Percentiles rank a stretch among this genome's conserved stretches.
Conservation (phyloP, 768 basidiomycete species). For the Melanogaster broomeanus region DNA sequence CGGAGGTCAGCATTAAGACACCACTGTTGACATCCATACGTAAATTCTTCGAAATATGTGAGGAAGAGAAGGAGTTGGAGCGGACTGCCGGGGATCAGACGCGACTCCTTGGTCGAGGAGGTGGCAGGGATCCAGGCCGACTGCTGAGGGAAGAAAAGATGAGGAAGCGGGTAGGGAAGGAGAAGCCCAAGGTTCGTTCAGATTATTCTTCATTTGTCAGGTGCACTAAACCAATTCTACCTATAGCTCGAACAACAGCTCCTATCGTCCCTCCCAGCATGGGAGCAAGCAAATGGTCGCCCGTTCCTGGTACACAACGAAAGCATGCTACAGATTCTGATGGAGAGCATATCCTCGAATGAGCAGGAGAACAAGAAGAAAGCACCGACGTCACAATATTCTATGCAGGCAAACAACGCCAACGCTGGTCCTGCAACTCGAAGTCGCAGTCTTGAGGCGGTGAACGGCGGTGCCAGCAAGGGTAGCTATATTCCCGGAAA, state of each 20-base stretch:
- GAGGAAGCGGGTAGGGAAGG: constrained; percentile 88
- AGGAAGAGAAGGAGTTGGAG: constrained; percentile 87
- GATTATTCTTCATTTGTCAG: neutral
- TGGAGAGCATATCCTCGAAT: constrained; percentile 66
- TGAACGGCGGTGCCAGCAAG: constrained; percentile 10
- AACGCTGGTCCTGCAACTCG: constrained; percentile 17
- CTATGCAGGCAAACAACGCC: constrained; percentile 28
- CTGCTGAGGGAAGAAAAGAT: constrained; percentile 95
- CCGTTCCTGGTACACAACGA: constrained; percentile 86
- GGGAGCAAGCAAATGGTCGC: constrained; percentile 77
- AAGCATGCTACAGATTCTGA: constrained; percentile 76
- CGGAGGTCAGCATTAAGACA: constrained; percentile 78
- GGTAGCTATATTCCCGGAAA: constrained; percentile 33
- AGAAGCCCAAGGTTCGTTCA: constrained; percentile 80
- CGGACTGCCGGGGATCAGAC: constrained; percentile 80
- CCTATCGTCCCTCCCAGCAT: constrained; percentile 70
- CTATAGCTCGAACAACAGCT: constrained; percentile 87
- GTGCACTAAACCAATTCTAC: constrained; percentile 35
- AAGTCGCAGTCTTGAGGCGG: constrained; percentile 31
- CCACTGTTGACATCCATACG: constrained; percentile 73
- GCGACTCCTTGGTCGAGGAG: constrained; percentile 77
- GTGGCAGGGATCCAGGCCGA: constrained; percentile 75
- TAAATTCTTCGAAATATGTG: constrained; percentile 90
- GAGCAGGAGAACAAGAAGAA: constrained; percentile 82
- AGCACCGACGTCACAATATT: constrained; percentile 38